phyloP scores from a whole-genome alignment of 139 green algal genomes.

The Chlorella sorokiniana region DNA sequence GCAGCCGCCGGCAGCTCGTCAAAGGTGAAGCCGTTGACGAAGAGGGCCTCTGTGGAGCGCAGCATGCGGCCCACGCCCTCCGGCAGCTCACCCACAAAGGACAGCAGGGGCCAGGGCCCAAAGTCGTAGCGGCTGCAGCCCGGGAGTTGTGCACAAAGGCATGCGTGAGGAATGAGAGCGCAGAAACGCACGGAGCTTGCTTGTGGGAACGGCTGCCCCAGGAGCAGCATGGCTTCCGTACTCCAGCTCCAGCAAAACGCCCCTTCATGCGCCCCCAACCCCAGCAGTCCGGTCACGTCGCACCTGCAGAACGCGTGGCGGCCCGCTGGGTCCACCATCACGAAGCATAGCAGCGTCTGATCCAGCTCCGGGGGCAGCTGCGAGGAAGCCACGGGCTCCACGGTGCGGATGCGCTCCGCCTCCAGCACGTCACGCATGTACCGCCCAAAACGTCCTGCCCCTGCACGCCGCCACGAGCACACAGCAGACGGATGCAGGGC shows the following conservation, averaged over 20 bases:
- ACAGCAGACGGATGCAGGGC: not conserved
- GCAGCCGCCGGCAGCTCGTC: conserved; percentile 85
- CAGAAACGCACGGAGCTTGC: too few relatives aligned
- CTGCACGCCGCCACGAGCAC: conserved; percentile 4
- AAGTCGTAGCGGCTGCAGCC: conserved; percentile 85
- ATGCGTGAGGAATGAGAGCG: too few relatives aligned
- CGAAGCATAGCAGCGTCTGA: conserved; percentile 91
- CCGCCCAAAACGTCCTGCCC: conserved; percentile 79
- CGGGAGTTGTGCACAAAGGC: not conserved
- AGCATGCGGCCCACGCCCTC: conserved; percentile 38
- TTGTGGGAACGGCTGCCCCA: too few relatives aligned
- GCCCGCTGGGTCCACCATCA: conserved; percentile 68
- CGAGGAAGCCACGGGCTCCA: conserved; percentile 43
- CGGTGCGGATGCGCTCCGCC: conserved; percentile 49
- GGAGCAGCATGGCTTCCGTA: too few relatives aligned
- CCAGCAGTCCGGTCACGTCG: too few relatives aligned
- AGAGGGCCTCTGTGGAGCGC: conserved; percentile 49
- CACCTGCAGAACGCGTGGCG: conserved; percentile 76
- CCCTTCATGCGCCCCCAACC: too few relatives aligned
- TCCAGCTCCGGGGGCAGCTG: conserved; percentile 31
- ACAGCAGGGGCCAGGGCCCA: conserved; percentile 88
- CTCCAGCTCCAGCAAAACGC: too few relatives aligned
- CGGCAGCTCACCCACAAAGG: conserved; percentile 42
- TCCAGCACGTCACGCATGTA: conserved; percentile 81
- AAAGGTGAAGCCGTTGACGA: conserved; percentile 90